Evolutionary conservation across 306 rosid species (phyloP).

Genomic region (Albizia julibrissin): DNA sequence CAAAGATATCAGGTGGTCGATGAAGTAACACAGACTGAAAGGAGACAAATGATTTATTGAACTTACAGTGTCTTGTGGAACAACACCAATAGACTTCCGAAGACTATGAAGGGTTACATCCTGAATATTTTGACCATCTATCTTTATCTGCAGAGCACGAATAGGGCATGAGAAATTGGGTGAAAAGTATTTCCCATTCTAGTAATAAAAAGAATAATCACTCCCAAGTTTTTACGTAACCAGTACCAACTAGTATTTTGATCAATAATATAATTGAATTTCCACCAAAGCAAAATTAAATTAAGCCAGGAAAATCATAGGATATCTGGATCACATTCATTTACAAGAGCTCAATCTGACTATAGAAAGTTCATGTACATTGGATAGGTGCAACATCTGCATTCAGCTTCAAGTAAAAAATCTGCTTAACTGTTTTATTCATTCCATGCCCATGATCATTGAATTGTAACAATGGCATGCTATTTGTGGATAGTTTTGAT

Average conservation of each 20-base stretch:
- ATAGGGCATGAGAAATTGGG: constrained; percentile 5
- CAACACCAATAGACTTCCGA: constrained; percentile 85
- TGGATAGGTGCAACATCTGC: constrained; percentile 10
- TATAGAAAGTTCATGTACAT: neutral
- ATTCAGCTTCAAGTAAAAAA: neutral
- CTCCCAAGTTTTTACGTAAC: neutral
- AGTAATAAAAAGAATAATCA: constrained; percentile 15
- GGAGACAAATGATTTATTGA: constrained; percentile 30
- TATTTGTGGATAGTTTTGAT: constrained; percentile 12
- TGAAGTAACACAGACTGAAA: neutral
- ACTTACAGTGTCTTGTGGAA: constrained; percentile 95
- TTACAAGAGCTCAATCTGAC: neutral
- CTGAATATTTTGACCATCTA: constrained; percentile 84
- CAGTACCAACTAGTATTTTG: constrained; percentile 9
- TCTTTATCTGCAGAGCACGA: constrained; percentile 60
- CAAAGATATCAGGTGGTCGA: constrained; percentile 26
- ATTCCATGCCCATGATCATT: neutral
- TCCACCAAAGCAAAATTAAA: constrained; percentile 10
- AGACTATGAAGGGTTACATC: constrained; percentile 84
- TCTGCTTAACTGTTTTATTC: neutral
- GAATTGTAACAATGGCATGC: neutral
- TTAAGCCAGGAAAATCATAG: constrained; percentile 9
- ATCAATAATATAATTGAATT: neutral
- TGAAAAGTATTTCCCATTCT: constrained; percentile 6
- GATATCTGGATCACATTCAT: neutral